Evolutionary conservation across 1,139 yeast species (phyloP).

Genomic region (Dujonia santamariae): DNA sequence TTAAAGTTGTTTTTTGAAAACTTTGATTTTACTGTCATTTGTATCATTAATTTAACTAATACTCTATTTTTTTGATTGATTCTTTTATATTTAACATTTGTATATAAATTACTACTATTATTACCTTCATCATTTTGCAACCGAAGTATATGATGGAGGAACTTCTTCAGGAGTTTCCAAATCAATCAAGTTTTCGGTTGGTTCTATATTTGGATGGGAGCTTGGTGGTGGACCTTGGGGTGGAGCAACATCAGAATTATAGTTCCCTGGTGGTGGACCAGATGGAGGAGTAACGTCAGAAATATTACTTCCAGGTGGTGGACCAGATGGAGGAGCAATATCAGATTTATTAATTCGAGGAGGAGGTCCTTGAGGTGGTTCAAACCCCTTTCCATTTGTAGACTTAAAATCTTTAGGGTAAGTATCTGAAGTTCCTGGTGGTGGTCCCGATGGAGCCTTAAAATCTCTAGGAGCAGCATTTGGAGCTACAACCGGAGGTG

Average conservation of each 20-base stretch:
- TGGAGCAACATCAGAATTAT: slow-evolving; percentile 1
- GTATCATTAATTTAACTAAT: no score
- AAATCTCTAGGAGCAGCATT: background rate
- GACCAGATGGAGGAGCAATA: slow-evolving; percentile 5
- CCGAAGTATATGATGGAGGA: slow-evolving; percentile 6
- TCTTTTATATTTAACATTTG: background rate
- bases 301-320: slow-evolving; percentile 4
- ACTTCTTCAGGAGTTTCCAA: slow-evolving; percentile 2
- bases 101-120: no score
- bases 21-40: no score
- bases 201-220: no score
- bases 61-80: background rate
- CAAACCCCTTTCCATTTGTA: background rate
- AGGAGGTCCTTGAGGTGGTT: slow-evolving; percentile 2
- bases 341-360: background rate
- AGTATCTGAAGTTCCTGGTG: slow-evolving; percentile 1
- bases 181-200: slow-evolving; percentile 1
- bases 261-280: slow-evolving; percentile 5
- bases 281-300: slow-evolving; percentile 2
- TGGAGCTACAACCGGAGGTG: no score
- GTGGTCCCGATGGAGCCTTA: slow-evolving; percentile 5
- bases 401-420: slow-evolving; percentile 1
- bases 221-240: slow-evolving; percentile 6
- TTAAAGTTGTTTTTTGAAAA: no score
- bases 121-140: background rate